Conservation (phyloP, 2,329 filamentous ascomycete genomes). For the Erysiphe pulchra region DNA sequence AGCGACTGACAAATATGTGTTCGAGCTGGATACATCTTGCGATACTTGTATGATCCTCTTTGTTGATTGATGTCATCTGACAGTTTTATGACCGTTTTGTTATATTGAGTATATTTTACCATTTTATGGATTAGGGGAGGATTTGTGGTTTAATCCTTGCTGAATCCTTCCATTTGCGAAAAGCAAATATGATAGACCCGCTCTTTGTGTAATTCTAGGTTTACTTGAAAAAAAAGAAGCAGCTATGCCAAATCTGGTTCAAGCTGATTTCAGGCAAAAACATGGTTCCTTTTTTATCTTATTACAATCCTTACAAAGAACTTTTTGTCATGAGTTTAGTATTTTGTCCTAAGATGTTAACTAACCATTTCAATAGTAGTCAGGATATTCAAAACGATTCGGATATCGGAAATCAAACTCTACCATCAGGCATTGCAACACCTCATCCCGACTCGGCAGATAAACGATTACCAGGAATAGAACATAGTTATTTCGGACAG, state of each 20-base stretch:
- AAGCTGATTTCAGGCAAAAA: no score
- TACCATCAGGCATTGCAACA: slow-evolving; percentile 74
- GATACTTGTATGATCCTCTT: no score
- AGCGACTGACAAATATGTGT: no score
- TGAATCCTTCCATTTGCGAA: not conserved
- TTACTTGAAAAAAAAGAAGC: not conserved
- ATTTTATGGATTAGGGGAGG: no score
- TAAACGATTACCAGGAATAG: slow-evolving; percentile 84
- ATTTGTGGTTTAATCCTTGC: not conserved
- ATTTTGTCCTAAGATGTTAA: slow-evolving; percentile 3
- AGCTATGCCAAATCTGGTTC: no score
- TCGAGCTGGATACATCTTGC: no score
- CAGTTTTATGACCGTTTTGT: no score
- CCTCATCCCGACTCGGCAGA: slow-evolving; percentile 83
- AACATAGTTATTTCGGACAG: slow-evolving; percentile 93
- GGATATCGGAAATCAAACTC: slow-evolving; percentile 44
- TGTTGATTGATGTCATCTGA: no score
- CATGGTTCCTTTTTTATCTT: no score
- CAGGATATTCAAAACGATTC: slow-evolving; percentile 54
- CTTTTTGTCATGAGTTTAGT: not conserved
- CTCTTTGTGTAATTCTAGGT: not conserved
- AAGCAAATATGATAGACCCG: not conserved
- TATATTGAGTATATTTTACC: no score
- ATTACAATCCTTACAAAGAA: not conserved
- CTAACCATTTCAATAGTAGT: slow-evolving; percentile 9